Conservation (phyloP, 139 green algal species). For the Diplosphaera chodatii region DNA sequence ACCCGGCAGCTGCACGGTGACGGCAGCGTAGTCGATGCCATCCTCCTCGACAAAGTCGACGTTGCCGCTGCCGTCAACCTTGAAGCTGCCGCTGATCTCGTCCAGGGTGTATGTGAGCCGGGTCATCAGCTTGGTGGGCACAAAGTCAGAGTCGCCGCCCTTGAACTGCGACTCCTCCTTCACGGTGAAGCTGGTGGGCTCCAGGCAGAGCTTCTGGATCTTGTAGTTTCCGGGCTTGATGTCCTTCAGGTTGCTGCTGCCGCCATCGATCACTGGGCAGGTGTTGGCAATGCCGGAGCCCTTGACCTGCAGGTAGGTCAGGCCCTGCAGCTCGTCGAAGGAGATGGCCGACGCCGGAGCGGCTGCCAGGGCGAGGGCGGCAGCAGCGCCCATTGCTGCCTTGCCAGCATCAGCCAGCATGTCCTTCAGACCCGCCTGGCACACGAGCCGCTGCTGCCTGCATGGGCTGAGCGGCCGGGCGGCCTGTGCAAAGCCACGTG, state of each 20-base stretch:
- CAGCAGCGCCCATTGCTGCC: background rate
- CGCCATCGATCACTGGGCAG: slow-evolving; percentile 83
- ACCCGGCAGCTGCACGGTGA: slow-evolving; percentile 89
- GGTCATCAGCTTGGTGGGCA: slow-evolving; percentile 97
- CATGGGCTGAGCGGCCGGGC: background rate
- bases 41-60: slow-evolving; percentile 93
- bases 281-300: slow-evolving; percentile 97
- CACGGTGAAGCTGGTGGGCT: slow-evolving; percentile 93
- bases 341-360: background rate
- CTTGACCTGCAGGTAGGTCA: slow-evolving; percentile 99
- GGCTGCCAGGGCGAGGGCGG: background rate
- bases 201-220: slow-evolving; percentile 95
- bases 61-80: slow-evolving; percentile 76
- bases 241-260: slow-evolving; percentile 70
- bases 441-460: background rate
- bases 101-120: slow-evolving; percentile 98
- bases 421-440: background rate
- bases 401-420: background rate
- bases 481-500: background rate
- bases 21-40: slow-evolving; percentile 96
- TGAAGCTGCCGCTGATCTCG: slow-evolving; percentile 79
- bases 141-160: slow-evolving; percentile 82
- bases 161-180: slow-evolving; percentile 88
- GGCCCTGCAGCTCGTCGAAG: slow-evolving; percentile 48
- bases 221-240: slow-evolving; percentile 90